phyloP scores from a whole-genome alignment of 192 early-diverging fungal genomes.

The Backusella australiensis region DNA sequence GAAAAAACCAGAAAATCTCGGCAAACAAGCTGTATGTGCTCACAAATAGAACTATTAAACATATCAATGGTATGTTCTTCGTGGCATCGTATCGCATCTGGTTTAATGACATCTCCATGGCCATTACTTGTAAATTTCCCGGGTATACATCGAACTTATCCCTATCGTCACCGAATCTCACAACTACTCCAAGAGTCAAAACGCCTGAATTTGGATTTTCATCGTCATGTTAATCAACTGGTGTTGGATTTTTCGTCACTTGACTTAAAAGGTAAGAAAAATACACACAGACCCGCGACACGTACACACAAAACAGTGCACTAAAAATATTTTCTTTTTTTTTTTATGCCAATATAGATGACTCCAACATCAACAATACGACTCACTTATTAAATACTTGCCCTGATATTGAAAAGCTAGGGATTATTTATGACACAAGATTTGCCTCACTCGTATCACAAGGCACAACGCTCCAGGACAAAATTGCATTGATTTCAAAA shows the following conservation, averaged over 20 bases:
- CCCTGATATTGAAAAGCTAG: not conserved
- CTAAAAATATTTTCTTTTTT: no score
- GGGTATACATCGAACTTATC: not conserved
- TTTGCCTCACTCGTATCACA: not conserved
- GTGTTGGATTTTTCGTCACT: not conserved
- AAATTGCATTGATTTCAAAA: not conserved
- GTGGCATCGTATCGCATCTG: not conserved
- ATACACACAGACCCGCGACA: not conserved
- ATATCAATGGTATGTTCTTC: not conserved
- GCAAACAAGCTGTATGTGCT: not conserved
- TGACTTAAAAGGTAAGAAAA: conserved; percentile 4
- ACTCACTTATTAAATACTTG: not conserved
- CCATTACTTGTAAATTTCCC: not conserved
- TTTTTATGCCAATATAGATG: not conserved
- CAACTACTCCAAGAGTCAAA: not conserved
- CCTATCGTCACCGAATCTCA: not conserved
- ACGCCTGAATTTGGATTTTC: not conserved
- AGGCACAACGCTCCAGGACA: not conserved
- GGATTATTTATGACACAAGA: not conserved
- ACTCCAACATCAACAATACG: not conserved
- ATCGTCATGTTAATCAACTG: conserved; percentile 6
- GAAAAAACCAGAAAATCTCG: not conserved
- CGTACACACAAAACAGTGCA: not conserved
- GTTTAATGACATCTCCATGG: not conserved
- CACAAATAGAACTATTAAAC: not conserved